Percentiles rank a stretch among this genome's conserved stretches.
These are phyloP conservation scores for Coniophora puteana DNA, from an alignment of 1,284 basidiomycete species.

Conservation along the genomic window DNA sequence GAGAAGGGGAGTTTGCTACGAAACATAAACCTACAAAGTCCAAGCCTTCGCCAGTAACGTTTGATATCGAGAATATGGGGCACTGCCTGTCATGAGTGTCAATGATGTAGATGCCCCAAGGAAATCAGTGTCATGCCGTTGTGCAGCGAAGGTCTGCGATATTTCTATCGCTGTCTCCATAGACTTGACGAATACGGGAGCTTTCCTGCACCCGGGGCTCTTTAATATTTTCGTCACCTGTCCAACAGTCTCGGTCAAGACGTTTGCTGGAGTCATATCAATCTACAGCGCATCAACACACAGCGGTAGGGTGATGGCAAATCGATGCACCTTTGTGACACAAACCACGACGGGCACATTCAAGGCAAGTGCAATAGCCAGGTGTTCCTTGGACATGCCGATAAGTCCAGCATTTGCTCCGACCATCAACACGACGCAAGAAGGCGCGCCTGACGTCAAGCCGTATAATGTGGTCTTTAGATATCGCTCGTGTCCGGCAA, in stretches of 20 bases:
- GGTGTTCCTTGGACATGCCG: slow-evolving; percentile 97
- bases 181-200: slow-evolving; percentile 74
- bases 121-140: slow-evolving; percentile 20
- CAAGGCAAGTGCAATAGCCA: slow-evolving; percentile 91
- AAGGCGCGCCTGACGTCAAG: slow-evolving; percentile 90
- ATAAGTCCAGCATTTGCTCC: slow-evolving; percentile 95
- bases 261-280: slow-evolving; percentile 96
- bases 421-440: slow-evolving; percentile 94
- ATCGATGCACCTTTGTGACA: slow-evolving; percentile 77
- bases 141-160: slow-evolving; percentile 61
- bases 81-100: slow-evolving; percentile 58
- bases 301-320: not conserved
- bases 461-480: slow-evolving; percentile 95
- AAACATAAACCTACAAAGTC: slow-evolving; percentile 51
- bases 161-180: slow-evolving; percentile 77
- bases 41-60: slow-evolving; percentile 93
- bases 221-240: slow-evolving; percentile 92
- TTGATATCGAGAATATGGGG: slow-evolving; percentile 92
- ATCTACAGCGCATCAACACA: slow-evolving; percentile 43
- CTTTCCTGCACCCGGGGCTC: slow-evolving; percentile 89
- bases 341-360: slow-evolving; percentile 93
- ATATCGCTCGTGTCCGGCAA: slow-evolving; percentile 90
- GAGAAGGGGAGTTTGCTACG: slow-evolving; percentile 3
- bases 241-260: slow-evolving; percentile 86
- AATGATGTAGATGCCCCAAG: not conserved